These are phyloP conservation scores for Cyberlindnera samutprakarnensis DNA, from an alignment of 805 yeast genomes.

Conservation along the genomic window DNA sequence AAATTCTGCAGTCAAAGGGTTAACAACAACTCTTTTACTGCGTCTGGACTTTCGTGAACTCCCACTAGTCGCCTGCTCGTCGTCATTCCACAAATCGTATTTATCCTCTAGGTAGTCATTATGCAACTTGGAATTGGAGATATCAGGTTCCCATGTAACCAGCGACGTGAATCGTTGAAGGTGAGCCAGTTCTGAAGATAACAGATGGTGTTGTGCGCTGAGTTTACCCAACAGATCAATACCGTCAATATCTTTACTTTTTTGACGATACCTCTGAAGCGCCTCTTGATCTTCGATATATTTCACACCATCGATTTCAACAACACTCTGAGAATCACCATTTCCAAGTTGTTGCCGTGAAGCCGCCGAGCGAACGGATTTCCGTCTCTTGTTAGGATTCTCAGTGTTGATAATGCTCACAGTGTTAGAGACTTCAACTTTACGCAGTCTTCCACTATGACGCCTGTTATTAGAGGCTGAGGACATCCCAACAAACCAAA, in stretches of 20 bases:
- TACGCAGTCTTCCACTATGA: constrained; percentile 1
- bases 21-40: constrained; percentile 12
- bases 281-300: constrained; percentile 7
- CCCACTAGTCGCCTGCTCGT: neutral
- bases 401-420: constrained; percentile 1
- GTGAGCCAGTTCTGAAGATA: constrained; percentile 58
- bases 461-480: neutral
- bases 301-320: constrained; percentile 6
- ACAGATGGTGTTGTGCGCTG: constrained; percentile 30
- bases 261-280: constrained; percentile 1
- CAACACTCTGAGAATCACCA: constrained; percentile 2
- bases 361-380: constrained; percentile 6
- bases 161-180: constrained; percentile 53
- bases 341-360: too few relatives aligned
- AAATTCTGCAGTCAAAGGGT: constrained; percentile 14
- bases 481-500: too few relatives aligned
- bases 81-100: constrained; percentile 21
- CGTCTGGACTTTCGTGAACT: constrained; percentile 16
- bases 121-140: constrained; percentile 28
- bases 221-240: constrained; percentile 9
- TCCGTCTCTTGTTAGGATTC: constrained; percentile 13
- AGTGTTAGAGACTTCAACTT: neutral
- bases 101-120: constrained; percentile 24
- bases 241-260: constrained; percentile 2
- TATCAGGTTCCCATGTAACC: constrained; percentile 52